These are phyloP conservation scores for Gastrolobium villosum DNA, from an alignment of 306 rosid genomes.

Conservation along the genomic window DNA sequence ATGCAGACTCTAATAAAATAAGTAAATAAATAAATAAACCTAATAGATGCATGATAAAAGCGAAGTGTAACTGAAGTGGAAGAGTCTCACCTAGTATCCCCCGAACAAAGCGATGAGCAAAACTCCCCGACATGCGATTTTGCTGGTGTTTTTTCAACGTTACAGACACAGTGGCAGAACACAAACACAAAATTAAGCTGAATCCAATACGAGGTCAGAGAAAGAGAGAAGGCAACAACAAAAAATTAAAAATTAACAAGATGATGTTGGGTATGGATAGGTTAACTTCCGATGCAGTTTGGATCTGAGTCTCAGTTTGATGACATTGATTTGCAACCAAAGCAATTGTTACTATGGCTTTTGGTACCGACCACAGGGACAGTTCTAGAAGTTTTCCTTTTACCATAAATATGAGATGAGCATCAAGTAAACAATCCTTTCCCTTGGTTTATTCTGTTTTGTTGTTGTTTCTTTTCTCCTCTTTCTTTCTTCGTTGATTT, in stretches of 20 bases:
- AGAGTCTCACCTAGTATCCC: conserved; percentile 40
- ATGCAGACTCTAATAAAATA: neutral
- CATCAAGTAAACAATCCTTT: neutral
- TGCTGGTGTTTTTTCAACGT: conserved; percentile 25
- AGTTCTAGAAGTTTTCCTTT: conserved; percentile 37
- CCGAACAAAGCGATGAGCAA: conserved; percentile 25
- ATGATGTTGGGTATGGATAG: conserved; percentile 23
- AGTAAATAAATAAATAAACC: conserved; percentile 17
- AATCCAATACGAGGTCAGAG: conserved; percentile 33
- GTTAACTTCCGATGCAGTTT: conserved; percentile 43
- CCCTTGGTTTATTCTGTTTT: neutral
- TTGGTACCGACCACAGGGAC: conserved; percentile 19
- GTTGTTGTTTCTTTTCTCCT: neutral
- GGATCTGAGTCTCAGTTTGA: conserved; percentile 53
- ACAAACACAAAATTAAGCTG: conserved; percentile 41
- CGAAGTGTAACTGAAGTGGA: conserved; percentile 5
- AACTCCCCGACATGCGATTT: conserved; percentile 50
- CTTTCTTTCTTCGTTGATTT: neutral
- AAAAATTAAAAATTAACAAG: neutral
- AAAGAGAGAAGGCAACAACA: neutral
- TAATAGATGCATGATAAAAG: conserved; percentile 26
- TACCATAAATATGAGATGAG: neutral
- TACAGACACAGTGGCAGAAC: conserved; percentile 39
- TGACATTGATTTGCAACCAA: conserved; percentile 59
- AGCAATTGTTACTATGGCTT: conserved; percentile 1